Conservation (phyloP, 345 rosid species). For the Aquilaria yunnanensis region DNA sequence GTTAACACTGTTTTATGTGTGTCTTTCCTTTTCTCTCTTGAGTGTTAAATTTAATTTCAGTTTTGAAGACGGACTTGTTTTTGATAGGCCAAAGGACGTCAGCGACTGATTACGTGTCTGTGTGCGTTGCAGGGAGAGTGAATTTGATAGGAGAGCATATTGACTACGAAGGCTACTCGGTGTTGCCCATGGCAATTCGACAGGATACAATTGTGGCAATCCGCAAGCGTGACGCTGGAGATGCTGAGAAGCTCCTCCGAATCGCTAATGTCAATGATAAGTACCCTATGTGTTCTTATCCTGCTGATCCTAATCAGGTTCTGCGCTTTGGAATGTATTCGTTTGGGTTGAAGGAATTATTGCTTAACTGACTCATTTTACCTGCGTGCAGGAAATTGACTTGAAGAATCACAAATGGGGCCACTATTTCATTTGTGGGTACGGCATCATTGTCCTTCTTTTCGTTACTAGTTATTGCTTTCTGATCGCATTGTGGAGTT, state of each 20-base stretch:
- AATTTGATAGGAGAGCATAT: constrained; percentile 98
- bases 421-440: constrained; percentile 94
- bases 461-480: too few species aligned
- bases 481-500: too few species aligned
- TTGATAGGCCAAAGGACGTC: background rate
- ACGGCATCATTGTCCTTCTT: constrained; percentile 15
- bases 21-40: background rate
- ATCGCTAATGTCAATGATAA: constrained; percentile 76
- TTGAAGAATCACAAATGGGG: constrained; percentile 93
- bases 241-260: constrained; percentile 44
- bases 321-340: background rate
- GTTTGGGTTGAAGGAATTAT: background rate
- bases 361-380: background rate
- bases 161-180: constrained; percentile 97
- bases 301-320: constrained; percentile 88
- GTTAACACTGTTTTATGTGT: background rate
- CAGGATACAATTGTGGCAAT: constrained; percentile 88
- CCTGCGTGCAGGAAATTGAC: constrained; percentile 63
- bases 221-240: constrained; percentile 35
- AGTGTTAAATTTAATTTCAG: background rate
- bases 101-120: background rate
- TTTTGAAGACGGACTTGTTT: background rate
- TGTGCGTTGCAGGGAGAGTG: constrained; percentile 63
- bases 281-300: constrained; percentile 63
- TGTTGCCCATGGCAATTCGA: constrained; percentile 97